These are phyloP conservation scores for Picea glauca DNA, from an alignment of 75 land plant genomes.

Conservation along the genomic window DNA sequence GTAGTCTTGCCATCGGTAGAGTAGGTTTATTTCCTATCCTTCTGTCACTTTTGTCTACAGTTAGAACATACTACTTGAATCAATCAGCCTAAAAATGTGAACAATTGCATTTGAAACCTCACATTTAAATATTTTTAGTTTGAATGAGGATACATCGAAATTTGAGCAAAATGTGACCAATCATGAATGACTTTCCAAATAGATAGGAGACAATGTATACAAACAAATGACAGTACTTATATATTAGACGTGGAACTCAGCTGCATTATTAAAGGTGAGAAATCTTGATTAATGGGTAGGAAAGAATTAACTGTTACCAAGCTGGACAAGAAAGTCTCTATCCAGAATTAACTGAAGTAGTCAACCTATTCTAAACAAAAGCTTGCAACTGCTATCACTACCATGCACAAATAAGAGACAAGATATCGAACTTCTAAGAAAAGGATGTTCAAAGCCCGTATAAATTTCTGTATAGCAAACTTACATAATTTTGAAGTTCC, in stretches of 20 bases:
- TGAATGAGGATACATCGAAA: background rate
- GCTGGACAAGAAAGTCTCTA: background rate
- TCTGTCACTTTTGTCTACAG: too few species aligned
- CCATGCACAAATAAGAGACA: background rate
- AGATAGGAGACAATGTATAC: background rate
- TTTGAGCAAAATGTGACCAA: background rate
- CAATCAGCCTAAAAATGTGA: too few species aligned
- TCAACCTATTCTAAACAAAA: background rate
- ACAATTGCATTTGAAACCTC: too few species aligned
- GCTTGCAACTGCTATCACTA: background rate
- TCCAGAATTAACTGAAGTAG: background rate
- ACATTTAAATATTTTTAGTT: too few species aligned
- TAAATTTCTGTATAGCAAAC: background rate
- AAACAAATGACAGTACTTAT: background rate
- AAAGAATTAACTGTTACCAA: background rate
- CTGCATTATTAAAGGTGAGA: background rate
- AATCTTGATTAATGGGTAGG: background rate
- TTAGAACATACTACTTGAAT: too few species aligned
- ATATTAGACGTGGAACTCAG: background rate
- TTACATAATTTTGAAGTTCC: slow-evolving; percentile 34
- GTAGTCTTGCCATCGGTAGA: too few species aligned
- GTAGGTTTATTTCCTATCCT: too few species aligned
- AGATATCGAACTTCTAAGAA: background rate
- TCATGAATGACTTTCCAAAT: too few species aligned
- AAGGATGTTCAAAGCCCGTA: background rate